These are phyloP conservation scores for Dentipellis fragilis DNA, from an alignment of 768 basidiomycete species.

Conservation along the genomic window DNA sequence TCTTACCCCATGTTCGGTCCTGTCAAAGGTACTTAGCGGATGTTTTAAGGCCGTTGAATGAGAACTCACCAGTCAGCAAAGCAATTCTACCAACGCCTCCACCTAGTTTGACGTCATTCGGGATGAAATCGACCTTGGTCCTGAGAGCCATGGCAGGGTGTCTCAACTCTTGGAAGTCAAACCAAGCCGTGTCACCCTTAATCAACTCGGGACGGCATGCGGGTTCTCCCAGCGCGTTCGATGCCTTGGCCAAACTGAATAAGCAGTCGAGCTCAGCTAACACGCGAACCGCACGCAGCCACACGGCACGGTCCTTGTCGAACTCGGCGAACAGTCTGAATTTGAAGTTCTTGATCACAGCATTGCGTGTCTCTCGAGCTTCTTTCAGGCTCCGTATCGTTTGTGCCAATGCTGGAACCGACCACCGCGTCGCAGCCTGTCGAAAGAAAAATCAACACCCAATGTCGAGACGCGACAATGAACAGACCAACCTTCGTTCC, in stretches of 20 bases:
- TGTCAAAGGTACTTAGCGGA: constrained; percentile 28
- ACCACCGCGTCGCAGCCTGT: constrained; percentile 68
- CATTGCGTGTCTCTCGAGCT: constrained; percentile 78
- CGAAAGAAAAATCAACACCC: constrained; percentile 1
- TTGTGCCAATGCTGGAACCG: constrained; percentile 59
- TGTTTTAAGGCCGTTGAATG: constrained; percentile 14
- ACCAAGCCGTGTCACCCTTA: constrained; percentile 64
- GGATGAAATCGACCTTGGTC: constrained; percentile 68
- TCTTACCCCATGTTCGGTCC: constrained; percentile 73
- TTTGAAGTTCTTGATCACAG: constrained; percentile 77
- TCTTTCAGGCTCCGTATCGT: constrained; percentile 83
- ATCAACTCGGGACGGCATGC: constrained; percentile 87
- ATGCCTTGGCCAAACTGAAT: constrained; percentile 84
- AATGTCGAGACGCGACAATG: neutral
- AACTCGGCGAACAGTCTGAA: constrained; percentile 72
- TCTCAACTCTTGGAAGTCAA: constrained; percentile 84
- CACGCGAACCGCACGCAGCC: constrained; percentile 77
- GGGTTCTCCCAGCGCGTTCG: constrained; percentile 84
- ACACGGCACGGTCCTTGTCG: constrained; percentile 67
- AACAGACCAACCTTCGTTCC: constrained; percentile 58
- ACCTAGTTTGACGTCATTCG: constrained; percentile 86
- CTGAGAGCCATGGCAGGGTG: constrained; percentile 80
- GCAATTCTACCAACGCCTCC: constrained; percentile 65
- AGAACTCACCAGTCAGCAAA: constrained; percentile 62
- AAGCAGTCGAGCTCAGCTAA: constrained; percentile 96